Evolutionary conservation across 257 asterid species (phyloP), one percentile per base, ranked within the genome.

Genomic region (Marsdenia floribunda): DNA sequence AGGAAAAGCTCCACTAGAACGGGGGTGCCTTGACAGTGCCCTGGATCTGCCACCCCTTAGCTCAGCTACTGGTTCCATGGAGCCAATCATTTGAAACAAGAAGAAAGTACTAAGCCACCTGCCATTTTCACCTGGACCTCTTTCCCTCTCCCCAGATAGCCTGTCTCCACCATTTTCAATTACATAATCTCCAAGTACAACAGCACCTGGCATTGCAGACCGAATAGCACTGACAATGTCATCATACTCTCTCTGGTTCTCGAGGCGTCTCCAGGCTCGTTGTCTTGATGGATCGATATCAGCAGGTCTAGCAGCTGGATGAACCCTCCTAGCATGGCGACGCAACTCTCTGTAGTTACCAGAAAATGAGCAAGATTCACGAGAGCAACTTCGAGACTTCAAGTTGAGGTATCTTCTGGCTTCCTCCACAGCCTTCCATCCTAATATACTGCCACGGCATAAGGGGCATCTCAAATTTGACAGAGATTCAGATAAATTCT

Each of bases 201-300:
- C 61, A 1, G 98, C 93, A 46, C 97, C 98, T 0, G 98, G 98
- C 90, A 91, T 85, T 54, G 97, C 92, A 0, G 97, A 86, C 37
- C 82, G 91, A 22, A 93, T 75, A 1, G 98, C 96, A 64, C 91
- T 93, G 63, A 93, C 90, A 18, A 88, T 87, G 76, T 94, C 98
- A 73, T 85, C 88, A 70, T 90, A 84, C 84, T 90, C 96, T 69
- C 97, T 84, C 78, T 89, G 96, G 72, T 85, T 85, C 76, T 92
- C 92, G 19, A 94, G 88, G 76, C 78, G 90, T 18, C 85, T 84
- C 98, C 98, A 92, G 6, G 90, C 95, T 76, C 88, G 81, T 81
- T 92, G 90, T 67, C 97, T 87, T 3, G 89, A 77, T 7, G 96
- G 97, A 80, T 91, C 97, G 5, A 94, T 76, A 67, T 94, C 95